Percentiles rank a stretch among this genome's conserved stretches.
Conservation (phyloP, 148 eudicot genomes). For the Fallopia convolvulus region DNA sequence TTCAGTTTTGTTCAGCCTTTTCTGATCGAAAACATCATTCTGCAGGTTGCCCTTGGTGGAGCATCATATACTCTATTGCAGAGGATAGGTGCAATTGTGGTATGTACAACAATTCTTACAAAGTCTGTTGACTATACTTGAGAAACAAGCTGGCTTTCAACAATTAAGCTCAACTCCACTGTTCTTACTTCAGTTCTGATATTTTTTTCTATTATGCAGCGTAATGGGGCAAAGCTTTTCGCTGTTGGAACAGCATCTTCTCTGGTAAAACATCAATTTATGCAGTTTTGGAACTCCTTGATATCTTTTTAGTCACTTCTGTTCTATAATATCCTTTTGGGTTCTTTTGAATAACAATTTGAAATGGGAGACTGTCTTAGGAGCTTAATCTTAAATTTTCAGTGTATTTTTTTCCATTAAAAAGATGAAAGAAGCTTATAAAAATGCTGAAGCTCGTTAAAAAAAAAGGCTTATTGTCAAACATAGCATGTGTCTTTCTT, state of each 20-base stretch:
- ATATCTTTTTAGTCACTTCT: neutral
- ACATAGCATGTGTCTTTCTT: neutral
- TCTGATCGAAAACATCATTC: slow-evolving; percentile 7
- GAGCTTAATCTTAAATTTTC: neutral
- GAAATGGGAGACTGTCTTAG: neutral
- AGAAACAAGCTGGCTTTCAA: neutral
- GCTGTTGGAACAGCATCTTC: slow-evolving; percentile 86
- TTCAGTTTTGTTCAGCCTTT: neutral
- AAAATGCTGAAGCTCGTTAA: neutral
- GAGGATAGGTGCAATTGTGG: slow-evolving; percentile 82
- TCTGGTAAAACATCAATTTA: slow-evolving; percentile 42
- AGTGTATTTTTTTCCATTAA: neutral
- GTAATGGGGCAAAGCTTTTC: slow-evolving; percentile 90
- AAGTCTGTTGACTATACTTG: neutral
- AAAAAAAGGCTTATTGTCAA: neutral
- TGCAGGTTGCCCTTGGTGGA: slow-evolving; percentile 75
- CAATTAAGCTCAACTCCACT: neutral
- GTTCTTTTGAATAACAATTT: neutral
- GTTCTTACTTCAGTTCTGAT: neutral
- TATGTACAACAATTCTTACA: slow-evolving; percentile 24
- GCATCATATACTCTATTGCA: slow-evolving; percentile 69
- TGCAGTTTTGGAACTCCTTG: neutral
- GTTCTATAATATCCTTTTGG: neutral
- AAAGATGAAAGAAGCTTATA: neutral
- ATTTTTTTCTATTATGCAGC: slow-evolving; percentile 16